Percentiles rank a stretch among this genome's conserved stretches.
These are phyloP conservation scores for Inga leiocalycina DNA, from an alignment of 306 rosid species.

Conservation along the genomic window DNA sequence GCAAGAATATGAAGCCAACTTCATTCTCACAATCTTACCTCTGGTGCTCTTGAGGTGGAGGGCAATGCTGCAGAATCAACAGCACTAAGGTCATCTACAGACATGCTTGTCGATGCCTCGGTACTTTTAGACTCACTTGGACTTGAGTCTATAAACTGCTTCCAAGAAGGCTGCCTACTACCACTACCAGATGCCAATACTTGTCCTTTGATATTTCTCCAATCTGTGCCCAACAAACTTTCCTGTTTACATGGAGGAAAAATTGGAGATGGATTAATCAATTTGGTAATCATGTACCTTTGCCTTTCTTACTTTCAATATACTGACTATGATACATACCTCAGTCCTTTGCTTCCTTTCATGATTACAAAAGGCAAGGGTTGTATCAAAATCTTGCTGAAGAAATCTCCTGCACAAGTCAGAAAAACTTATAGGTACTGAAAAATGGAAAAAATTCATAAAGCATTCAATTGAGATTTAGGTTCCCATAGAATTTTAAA, in stretches of 20 bases:
- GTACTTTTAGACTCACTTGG: constrained; percentile 84
- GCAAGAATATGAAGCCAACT: neutral
- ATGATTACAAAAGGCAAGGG: constrained; percentile 83
- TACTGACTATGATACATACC: constrained; percentile 49
- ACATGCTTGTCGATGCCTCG: constrained; percentile 83
- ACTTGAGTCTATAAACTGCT: constrained; percentile 79
- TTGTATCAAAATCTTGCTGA: constrained; percentile 96
- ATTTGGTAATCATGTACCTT: neutral
- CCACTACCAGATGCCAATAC: constrained; percentile 68
- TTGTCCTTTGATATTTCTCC: constrained; percentile 94
- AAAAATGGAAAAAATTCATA: constrained; percentile 5
- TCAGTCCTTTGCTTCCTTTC: constrained; percentile 95
- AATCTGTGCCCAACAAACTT: constrained; percentile 63
- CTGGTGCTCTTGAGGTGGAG: constrained; percentile 82
- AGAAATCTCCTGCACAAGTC: constrained; percentile 82
- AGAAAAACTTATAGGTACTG: neutral
- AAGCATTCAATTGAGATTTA: constrained; percentile 19
- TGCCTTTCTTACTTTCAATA: neutral
- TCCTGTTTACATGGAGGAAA: constrained; percentile 52
- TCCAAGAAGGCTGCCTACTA: constrained; percentile 68
- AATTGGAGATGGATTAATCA: neutral
- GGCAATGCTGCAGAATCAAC: constrained; percentile 84
- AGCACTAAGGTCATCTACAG: constrained; percentile 73
- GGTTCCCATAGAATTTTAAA: neutral
- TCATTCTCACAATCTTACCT: constrained; percentile 68